These are phyloP conservation scores for Sporothrix euskadiensis DNA, from an alignment of 2,329 filamentous ascomycete genomes.

Conservation along the genomic window DNA sequence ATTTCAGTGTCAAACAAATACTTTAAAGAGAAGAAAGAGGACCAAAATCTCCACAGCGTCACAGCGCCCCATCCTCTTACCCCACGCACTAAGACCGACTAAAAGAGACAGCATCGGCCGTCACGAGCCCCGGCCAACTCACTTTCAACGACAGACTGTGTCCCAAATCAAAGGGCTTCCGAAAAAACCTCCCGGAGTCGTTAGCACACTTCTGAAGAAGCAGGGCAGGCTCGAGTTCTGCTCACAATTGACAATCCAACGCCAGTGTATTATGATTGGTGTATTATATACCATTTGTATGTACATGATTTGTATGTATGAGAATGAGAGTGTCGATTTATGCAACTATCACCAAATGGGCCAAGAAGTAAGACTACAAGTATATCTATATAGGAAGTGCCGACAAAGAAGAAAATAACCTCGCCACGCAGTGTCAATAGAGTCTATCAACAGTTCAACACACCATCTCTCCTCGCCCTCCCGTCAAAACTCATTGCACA, in stretches of 20 bases:
- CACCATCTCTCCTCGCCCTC: background rate
- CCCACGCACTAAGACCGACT: background rate
- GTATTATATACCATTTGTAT: background rate
- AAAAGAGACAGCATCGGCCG: background rate
- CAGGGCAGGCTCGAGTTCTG: background rate
- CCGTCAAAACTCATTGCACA: background rate
- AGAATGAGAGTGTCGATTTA: background rate
- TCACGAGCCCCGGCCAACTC: background rate
- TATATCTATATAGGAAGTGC: no score
- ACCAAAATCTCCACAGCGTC: background rate
- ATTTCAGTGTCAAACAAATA: background rate
- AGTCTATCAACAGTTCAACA: background rate
- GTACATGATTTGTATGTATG: background rate
- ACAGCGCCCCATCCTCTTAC: background rate
- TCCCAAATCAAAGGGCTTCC: background rate
- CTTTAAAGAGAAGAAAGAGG: background rate
- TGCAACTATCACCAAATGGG: background rate
- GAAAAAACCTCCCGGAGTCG: background rate
- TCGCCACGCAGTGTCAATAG: background rate
- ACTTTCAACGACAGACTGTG: background rate
- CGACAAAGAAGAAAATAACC: background rate
- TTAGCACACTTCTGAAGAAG: background rate
- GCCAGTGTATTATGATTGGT: background rate
- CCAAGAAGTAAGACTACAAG: no score
- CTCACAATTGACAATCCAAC: background rate